Conservation (phyloP, 2,329 filamentous ascomycete genomes). For the Metarhizium album region DNA sequence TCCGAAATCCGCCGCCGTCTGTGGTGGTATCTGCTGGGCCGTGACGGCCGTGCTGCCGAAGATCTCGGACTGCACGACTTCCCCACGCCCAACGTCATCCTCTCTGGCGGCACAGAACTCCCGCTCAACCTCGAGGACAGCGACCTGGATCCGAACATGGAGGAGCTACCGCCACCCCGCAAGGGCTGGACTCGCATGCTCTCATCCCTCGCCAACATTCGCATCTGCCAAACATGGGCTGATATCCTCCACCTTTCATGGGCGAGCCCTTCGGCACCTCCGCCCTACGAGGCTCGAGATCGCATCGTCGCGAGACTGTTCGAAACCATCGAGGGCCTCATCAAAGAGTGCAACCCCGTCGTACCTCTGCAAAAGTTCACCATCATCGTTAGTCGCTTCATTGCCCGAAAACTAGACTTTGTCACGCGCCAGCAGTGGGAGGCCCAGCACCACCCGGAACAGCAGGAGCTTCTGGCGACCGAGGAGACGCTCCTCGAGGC, state of each 20-base stretch:
- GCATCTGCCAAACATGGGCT: slow-evolving; percentile 27
- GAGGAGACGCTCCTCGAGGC: slow-evolving; percentile 25
- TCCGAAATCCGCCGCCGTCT: slow-evolving; percentile 44
- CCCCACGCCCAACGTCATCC: slow-evolving; percentile 2
- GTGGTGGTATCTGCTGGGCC: slow-evolving; percentile 42
- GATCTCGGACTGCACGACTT: slow-evolving; percentile 36
- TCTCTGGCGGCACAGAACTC: slow-evolving; percentile 32
- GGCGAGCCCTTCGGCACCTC: not conserved
- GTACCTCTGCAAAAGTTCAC: slow-evolving; percentile 32
- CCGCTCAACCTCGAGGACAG: slow-evolving; percentile 46
- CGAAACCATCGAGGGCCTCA: slow-evolving; percentile 21
- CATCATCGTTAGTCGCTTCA: slow-evolving; percentile 15
- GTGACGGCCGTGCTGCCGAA: slow-evolving; percentile 41
- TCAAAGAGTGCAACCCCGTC: slow-evolving; percentile 36
- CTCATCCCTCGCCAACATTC: slow-evolving; percentile 41
- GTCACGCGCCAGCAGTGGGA: slow-evolving; percentile 19
- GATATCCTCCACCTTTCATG: slow-evolving; percentile 13
- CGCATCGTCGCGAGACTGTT: slow-evolving; percentile 26
- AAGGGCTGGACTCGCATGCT: slow-evolving; percentile 48
- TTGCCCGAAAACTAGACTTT: slow-evolving; percentile 25
- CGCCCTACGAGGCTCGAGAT: slow-evolving; percentile 17
- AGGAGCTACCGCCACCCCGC: slow-evolving; percentile 21
- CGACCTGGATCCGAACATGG: slow-evolving; percentile 34
- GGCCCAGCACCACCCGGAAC: slow-evolving; percentile 11
- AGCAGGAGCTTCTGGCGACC: slow-evolving; percentile 13